phyloP scores from a whole-genome alignment of 169 alveolate species.

The Plasmodium chabaudi region DNA sequence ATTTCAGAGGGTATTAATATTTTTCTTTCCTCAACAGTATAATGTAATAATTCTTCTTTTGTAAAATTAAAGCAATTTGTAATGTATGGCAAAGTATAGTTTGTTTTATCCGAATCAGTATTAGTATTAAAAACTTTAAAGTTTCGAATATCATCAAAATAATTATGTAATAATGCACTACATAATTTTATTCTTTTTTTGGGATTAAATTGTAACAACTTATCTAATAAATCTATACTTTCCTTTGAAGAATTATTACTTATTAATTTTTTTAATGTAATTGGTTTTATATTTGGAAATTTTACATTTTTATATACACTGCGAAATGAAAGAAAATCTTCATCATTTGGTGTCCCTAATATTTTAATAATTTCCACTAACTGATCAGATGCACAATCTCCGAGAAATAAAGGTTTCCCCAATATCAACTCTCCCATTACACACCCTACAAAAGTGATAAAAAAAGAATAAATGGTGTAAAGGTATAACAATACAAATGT shows the following conservation, averaged over 20 bases:
- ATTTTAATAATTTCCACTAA: constrained; percentile 95
- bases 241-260: constrained; percentile 45
- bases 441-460: constrained; percentile 88
- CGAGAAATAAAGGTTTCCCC: constrained; percentile 97
- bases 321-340: constrained; percentile 66
- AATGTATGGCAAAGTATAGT: constrained; percentile 22
- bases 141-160: constrained; percentile 61
- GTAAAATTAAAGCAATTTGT: constrained; percentile 70
- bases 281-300: constrained; percentile 62
- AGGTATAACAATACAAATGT: not conserved
- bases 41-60: constrained; percentile 63
- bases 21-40: constrained; percentile 67
- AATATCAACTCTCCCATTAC: constrained; percentile 96
- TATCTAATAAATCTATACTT: constrained; percentile 35
- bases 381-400: constrained; percentile 97
- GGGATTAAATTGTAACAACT: constrained; percentile 52
- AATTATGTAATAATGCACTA: constrained; percentile 37
- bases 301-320: constrained; percentile 60
- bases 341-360: constrained; percentile 95
- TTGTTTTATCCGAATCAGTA: not conserved
- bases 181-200: constrained; percentile 58
- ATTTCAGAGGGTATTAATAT: constrained; percentile 44
- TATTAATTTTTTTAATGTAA: constrained; percentile 36
- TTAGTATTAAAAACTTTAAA: constrained; percentile 44
- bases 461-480: not conserved